Base-by-base conservation (phyloP, 2,329 filamentous ascomycete genomes). In the Aspergillus nomiae region DNA sequence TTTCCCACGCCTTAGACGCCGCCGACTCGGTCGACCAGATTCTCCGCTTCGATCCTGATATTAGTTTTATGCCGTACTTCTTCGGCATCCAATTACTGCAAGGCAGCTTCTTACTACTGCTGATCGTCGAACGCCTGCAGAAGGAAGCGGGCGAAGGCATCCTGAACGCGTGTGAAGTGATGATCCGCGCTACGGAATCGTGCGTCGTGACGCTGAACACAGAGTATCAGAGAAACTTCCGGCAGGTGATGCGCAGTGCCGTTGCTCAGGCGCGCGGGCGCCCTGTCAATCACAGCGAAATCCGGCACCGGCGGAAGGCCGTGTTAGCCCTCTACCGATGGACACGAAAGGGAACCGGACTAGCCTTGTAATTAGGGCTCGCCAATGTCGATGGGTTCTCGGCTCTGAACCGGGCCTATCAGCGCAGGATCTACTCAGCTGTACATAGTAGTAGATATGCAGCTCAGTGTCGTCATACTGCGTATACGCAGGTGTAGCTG, bases 11-110 rank as follows among this genome's bases (percentile, higher is more conserved):
- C 12, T 91, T 97, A 5, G 90, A 91, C 16, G 93, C 94, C 0
- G 93, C 94, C 5, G 92, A 96, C 78, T 92, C 93, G 14, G 91
- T 96, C 69, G 88, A 87, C 74, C 89, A 92, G 71, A 95, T 97
- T 59, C 87, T 97, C 51, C 92, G 96, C 71, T 92, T 91, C 74
- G 94, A 97, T 73, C 92, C 94, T 0, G 92, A 95, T 62, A 84
- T 97, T 56, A 94, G 94, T 77, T 96, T 96, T 78, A 97, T 97
- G 92, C 94, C 94, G 1, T 97, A 96, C 81, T 97, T 97, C 82
- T 97, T 96, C 69, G 94, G 93, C 63, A 94, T 97, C 65, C 97
- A 97, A 75, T 84, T 97, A 3, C 82, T 97, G 6, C 94, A 97
- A 74, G 94, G 93, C 7, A 96, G 92, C 45, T 96, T 97, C 76